Base-by-base conservation (phyloP, 768 basidiomycete genomes). In the Kwoniella heveanensis region DNA sequence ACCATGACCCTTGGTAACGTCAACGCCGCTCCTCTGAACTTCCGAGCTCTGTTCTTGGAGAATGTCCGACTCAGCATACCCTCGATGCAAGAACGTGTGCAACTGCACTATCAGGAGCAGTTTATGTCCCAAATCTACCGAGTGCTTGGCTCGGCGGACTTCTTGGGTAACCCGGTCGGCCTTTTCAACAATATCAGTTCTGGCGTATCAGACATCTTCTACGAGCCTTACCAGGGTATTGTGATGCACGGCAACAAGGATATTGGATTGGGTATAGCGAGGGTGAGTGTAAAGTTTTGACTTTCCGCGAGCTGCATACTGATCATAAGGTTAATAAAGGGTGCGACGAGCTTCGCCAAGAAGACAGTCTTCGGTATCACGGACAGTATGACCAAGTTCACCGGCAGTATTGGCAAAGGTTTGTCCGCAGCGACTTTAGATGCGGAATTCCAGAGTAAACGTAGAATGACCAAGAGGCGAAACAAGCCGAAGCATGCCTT, bases 121-220 rank as follows among this genome's bases (percentile, higher is more conserved):
- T 86, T 96, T 58, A 83, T 95, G 39, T 88, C 91, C 12, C 96
- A 99, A 77, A 84, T 98, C 2, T 98, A 98, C 79, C 88, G 96
- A 37, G 90, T 99, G 48, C 84, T 99, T 15, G 95, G 96, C n/a
- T 97, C 94, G 5, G 96, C 94, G 0, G 95, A 98, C 81, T 95
- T 98, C 81, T 66, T 83, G 26, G 83, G 79, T 21, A 79, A 79
- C 57, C 95, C 95, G 3, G 93, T 98, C 49, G 96, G 96, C 10
- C 84, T 99, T 48, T 98, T 99, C 84, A 95, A 90, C 54, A 98
- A 98, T 75, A 93, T 99, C 75, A 95, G 92, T 75, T 96, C 93
- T 27, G 96, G 96, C 12, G 91, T 98, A 5, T 90, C 90, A 57
- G 96, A 99, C 79, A 94, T 98, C 69, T 98, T 99, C 83, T 96